Conservation (phyloP, 1,284 basidiomycete genomes). For the Apiotrichum gamsii region DNA sequence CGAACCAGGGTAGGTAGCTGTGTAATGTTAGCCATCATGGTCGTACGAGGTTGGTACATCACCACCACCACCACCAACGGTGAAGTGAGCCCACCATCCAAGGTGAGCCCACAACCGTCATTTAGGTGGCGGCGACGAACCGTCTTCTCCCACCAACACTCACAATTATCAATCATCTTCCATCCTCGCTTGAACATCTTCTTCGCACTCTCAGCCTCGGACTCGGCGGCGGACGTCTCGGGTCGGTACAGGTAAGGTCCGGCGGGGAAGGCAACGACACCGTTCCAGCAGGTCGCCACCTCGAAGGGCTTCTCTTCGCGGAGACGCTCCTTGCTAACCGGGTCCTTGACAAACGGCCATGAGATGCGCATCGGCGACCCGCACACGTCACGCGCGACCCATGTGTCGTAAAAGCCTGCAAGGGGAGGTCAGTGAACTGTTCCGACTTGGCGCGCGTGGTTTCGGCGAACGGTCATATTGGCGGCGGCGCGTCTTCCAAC, state of each 20-base stretch:
- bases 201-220: background rate
- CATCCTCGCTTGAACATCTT: conserved; percentile 24
- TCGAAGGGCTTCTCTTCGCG: conserved; percentile 50
- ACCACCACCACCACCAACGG: too few species aligned
- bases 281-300: conserved; percentile 53
- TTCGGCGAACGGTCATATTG: too few species aligned
- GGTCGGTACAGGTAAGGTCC: conserved; percentile 49
- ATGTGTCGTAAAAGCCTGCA: conserved; percentile 49
- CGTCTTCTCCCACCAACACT: conserved; percentile 28
- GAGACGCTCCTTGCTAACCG: conserved; percentile 41
- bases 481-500: too few species aligned
- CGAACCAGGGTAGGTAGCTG: conserved; percentile 32
- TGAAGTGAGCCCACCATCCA: too few species aligned
- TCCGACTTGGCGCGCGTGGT: too few species aligned
- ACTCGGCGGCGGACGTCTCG: conserved; percentile 21
- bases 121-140: conserved; percentile 38
- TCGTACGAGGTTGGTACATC: too few species aligned
- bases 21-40: too few species aligned
- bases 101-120: too few species aligned
- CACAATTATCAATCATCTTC: conserved; percentile 39
- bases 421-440: too few species aligned
- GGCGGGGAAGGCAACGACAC: conserved; percentile 51
- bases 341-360: conserved; percentile 56
- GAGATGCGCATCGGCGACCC: conserved; percentile 49
- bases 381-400: conserved; percentile 51